Evolutionary conservation across 1,284 basidiomycete genomes (phyloP).

Genomic region (Cronartium ribicola): DNA sequence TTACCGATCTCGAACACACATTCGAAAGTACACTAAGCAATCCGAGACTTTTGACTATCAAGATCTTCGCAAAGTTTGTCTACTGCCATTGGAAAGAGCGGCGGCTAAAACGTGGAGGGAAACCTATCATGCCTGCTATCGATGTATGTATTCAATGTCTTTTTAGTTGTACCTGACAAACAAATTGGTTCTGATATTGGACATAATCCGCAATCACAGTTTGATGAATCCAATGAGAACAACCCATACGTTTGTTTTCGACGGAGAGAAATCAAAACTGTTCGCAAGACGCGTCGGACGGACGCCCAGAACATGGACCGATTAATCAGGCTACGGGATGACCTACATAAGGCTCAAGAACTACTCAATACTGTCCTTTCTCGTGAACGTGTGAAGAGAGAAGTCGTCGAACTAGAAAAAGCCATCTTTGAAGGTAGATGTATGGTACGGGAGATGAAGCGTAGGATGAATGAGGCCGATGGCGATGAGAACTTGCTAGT

Average conservation of each 20-base stretch:
- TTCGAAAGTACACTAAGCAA: constrained; percentile 18
- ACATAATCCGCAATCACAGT: constrained; percentile 55
- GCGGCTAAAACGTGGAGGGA: constrained; percentile 67
- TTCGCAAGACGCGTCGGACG: constrained; percentile 87
- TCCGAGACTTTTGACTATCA: constrained; percentile 43
- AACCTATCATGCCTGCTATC: constrained; percentile 70
- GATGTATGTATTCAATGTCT: constrained; percentile 60
- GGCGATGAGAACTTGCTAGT: constrained; percentile 79
- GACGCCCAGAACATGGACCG: constrained; percentile 84
- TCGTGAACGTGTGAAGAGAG: constrained; percentile 72
- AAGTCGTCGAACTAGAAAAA: constrained; percentile 60
- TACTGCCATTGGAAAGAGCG: constrained; percentile 80
- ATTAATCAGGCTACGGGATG: constrained; percentile 70
- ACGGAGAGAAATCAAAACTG: constrained; percentile 85
- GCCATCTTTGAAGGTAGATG: constrained; percentile 74
- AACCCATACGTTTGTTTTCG: constrained; percentile 99
- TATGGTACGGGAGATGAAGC: constrained; percentile 71
- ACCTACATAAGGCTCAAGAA: constrained; percentile 68
- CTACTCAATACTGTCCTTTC: constrained; percentile 65
- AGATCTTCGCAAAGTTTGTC: constrained; percentile 61
- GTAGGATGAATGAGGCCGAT: constrained; percentile 62
- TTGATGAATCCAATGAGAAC: constrained; percentile 86
- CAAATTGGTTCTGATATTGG: constrained; percentile 49
- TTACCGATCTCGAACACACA: constrained; percentile 68
- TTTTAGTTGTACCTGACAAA: constrained; percentile 38